Evolutionary conservation across 495 filamentous ascomycete genomes (phyloP).

Genomic region (Lentithecium fluviatile): DNA sequence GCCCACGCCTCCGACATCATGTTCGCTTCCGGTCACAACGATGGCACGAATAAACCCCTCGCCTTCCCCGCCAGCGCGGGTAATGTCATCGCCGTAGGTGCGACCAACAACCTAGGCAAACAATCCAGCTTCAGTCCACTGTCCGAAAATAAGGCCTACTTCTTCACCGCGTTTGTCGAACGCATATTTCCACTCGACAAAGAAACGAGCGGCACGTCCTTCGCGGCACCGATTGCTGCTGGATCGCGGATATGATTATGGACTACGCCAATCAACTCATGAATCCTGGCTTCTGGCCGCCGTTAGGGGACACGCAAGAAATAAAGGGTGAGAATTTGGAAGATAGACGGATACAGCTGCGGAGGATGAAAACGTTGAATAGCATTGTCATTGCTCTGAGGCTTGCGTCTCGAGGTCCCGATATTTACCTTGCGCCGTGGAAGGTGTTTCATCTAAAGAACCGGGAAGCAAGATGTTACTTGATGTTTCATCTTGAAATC

Average conservation of each 20-base stretch:
- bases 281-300: not conserved
- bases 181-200: not conserved
- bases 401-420: not conserved
- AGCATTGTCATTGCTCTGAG: not conserved
- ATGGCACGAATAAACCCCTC: conserved; percentile 2
- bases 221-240: not conserved
- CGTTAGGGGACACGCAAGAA: not conserved
- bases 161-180: not conserved
- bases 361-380: not conserved
- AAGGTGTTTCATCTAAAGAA: no score
- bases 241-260: not conserved
- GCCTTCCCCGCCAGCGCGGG: not conserved
- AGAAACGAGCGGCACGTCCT: not conserved
- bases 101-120: not conserved
- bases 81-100: not conserved
- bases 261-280: conserved; percentile 4
- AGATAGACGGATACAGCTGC: not conserved
- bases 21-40: conserved; percentile 4
- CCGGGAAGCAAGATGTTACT: no score
- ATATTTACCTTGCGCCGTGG: conserved; percentile 4
- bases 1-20: not conserved
- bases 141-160: not conserved
- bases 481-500: no score
- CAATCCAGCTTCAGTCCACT: not conserved
- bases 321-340: not conserved